Conservation (phyloP, 441 rosid genomes). For the Erodium moschatum region DNA sequence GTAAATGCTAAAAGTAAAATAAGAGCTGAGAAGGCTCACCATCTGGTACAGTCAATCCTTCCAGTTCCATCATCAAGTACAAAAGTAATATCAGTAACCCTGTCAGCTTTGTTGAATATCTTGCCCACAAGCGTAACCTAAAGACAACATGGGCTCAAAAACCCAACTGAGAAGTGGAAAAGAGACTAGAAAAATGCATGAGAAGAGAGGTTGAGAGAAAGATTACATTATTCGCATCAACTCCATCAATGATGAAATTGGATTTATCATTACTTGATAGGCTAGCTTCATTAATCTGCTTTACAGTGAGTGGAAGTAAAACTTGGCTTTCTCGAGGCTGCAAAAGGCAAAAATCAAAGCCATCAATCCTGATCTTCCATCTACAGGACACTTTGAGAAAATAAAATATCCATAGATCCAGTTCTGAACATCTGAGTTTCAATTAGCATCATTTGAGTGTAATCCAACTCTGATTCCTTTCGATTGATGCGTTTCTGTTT, state of each 20-base stretch:
- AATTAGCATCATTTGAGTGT: background rate
- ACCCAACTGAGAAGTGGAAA: constrained; percentile 5
- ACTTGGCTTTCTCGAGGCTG: constrained; percentile 72
- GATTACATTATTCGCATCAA: constrained; percentile 62
- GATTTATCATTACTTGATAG: constrained; percentile 57
- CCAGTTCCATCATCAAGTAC: constrained; percentile 84
- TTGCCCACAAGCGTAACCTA: constrained; percentile 69
- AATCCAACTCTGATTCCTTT: background rate
- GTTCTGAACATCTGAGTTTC: background rate
- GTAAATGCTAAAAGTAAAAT: background rate
- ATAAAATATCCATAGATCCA: background rate
- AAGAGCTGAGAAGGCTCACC: constrained; percentile 31
- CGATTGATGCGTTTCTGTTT: background rate
- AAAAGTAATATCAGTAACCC: constrained; percentile 60
- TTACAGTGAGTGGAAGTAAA: constrained; percentile 69
- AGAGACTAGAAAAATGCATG: background rate
- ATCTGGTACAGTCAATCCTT: constrained; percentile 70
- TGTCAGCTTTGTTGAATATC: constrained; percentile 62
- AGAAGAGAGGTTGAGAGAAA: constrained; percentile 5
- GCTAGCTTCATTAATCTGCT: constrained; percentile 48
- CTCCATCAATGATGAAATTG: constrained; percentile 57
- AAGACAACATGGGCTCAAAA: constrained; percentile 17
- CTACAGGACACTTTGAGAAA: too few relatives aligned
- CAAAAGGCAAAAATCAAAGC: constrained; percentile 19
- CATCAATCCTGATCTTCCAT: background rate